Conservation (phyloP, 2,329 filamentous ascomycete species). For the Biscogniauxia sp. region DNA sequence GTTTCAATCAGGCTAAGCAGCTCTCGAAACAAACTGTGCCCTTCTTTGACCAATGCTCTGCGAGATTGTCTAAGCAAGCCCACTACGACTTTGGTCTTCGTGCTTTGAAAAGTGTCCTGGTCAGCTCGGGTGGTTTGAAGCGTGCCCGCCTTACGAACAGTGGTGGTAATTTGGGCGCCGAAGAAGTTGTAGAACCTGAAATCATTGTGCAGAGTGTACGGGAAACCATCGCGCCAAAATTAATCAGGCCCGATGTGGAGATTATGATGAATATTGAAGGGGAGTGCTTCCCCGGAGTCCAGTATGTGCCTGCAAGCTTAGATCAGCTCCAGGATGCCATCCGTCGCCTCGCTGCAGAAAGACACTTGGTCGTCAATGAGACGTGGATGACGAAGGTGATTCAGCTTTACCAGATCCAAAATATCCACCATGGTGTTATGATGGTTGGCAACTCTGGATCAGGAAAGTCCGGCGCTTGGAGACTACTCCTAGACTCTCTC, state of each 20-base stretch:
- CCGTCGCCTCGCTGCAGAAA: constrained; percentile 75
- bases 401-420: constrained; percentile 96
- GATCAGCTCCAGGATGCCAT: constrained; percentile 78
- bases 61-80: constrained; percentile 85
- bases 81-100: constrained; percentile 99
- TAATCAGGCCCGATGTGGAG: constrained; percentile 89
- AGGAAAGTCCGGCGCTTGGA: constrained; percentile 95
- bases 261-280: constrained; percentile 82
- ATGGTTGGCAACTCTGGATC: constrained; percentile 99
- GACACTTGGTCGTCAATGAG: constrained; percentile 85
- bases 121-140: constrained; percentile 96
- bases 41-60: constrained; percentile 91
- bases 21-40: constrained; percentile 95
- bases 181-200: constrained; percentile 83
- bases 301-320: constrained; percentile 88
- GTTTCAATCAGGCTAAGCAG: constrained; percentile 93
- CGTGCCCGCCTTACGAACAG: constrained; percentile 68
- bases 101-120: constrained; percentile 96
- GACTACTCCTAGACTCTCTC: constrained; percentile 82
- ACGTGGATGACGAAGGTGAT: constrained; percentile 97
- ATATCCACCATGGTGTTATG: constrained; percentile 99
- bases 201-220: constrained; percentile 98
- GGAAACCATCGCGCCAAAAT: constrained; percentile 96
- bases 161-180: constrained; percentile 57
- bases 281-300: constrained; percentile 85